These are phyloP conservation scores for Glonium stellatum DNA, from an alignment of 495 filamentous ascomycete genomes.

Conservation along the genomic window DNA sequence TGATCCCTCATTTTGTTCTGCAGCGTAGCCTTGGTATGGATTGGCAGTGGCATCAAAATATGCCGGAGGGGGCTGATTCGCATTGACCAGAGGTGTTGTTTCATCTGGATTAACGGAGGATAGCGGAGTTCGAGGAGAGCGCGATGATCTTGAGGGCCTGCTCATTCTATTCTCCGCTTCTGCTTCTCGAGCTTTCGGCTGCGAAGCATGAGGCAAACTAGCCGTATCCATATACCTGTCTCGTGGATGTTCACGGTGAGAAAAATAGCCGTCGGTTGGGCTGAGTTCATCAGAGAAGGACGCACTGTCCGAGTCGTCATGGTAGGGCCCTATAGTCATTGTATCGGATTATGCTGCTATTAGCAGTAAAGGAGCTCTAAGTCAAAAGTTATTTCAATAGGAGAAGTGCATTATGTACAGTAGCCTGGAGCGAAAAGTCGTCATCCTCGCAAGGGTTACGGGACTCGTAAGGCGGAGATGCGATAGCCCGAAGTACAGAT, in stretches of 20 bases:
- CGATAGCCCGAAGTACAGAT: too few relatives aligned
- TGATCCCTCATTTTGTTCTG: neutral
- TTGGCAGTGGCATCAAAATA: neutral
- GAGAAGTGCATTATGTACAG: too few relatives aligned
- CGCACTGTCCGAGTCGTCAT: neutral
- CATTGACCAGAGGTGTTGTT: neutral
- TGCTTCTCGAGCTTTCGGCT: neutral
- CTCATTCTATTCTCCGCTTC: neutral
- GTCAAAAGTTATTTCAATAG: too few relatives aligned
- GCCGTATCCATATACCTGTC: constrained; percentile 2
- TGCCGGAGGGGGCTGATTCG: neutral
- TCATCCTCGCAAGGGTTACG: too few relatives aligned
- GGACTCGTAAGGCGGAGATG: too few relatives aligned
- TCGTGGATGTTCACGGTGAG: neutral
- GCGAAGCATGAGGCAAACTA: neutral
- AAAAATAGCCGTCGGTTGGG: constrained; percentile 7
- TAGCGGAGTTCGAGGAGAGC: neutral
- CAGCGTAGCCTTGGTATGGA: neutral
- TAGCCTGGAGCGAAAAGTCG: too few relatives aligned
- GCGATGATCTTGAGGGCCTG: neutral
- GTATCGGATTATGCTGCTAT: neutral
- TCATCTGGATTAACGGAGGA: neutral
- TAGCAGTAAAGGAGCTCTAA: too few relatives aligned
- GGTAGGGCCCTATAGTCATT: neutral
- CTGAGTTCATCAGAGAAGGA: constrained; percentile 7